Base-by-base conservation (phyloP, 345 rosid genomes). In the Pugionium cornutum region DNA sequence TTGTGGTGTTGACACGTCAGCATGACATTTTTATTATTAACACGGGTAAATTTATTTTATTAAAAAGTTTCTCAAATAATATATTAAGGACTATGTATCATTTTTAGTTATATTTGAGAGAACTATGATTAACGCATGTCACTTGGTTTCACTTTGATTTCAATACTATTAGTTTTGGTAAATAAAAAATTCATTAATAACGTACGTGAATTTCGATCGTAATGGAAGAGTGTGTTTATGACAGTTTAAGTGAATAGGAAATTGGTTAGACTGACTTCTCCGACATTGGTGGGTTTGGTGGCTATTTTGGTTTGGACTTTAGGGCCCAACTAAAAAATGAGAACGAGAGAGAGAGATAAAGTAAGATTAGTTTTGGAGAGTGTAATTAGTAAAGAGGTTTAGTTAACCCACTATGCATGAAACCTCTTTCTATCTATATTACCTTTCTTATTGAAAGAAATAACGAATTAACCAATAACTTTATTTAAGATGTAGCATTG, bases 211-310 rank as follows among this genome's bases (percentile, higher is more conserved):
- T 8, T 27, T 69, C 11, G n/a, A 69, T 61, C 35, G 48, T 29
- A 35, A 61, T 11, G 62, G n/a, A 35, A 53, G 62, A 61, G 50
- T 45, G 63, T 70, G 41, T 43, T 32, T 18, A 29, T 61, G 62
- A 70, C 57, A 56, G 53, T 48, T 34, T 71, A 25, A 64, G 75
- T 49, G 47, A 55, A 11, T 64, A 56, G 4, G 33, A 65, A 65
- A 58, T 59, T 32, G 62, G 76, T 66, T 73, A 67, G 46, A 74
- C 59, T 66, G 58, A 67, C 73, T 60, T 60, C 58, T 40, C 64
- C 32, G 57, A 67, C 68, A 53, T 63, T 67, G 73, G 73, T 74
- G 73, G 61, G 60, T 74, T 74, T 74, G 77, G 59, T 67, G 58
- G 64, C 59, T 55, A 40, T 61, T 74, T 68, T 62, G 77, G 62